Evolutionary conservation across 1,284 basidiomycete genomes (phyloP).

Genomic region (Boletus austroedulis): DNA sequence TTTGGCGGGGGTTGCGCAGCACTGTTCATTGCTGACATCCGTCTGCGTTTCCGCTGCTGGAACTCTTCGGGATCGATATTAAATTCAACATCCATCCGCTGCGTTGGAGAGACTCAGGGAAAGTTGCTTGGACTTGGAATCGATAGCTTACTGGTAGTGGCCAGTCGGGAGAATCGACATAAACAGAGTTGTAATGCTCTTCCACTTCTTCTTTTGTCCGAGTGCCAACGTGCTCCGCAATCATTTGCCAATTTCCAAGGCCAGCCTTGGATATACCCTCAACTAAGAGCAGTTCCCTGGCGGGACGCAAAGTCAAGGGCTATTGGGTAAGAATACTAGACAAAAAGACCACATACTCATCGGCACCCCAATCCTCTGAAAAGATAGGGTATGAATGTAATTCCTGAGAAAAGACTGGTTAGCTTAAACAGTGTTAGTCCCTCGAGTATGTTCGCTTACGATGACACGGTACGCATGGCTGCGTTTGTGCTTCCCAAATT

Average conservation of each 20-base stretch:
- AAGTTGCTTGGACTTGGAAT: not conserved
- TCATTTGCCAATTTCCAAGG: constrained; percentile 96
- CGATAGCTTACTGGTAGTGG: constrained; percentile 65
- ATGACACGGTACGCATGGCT: constrained; percentile 93
- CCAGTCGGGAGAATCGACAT: constrained; percentile 76
- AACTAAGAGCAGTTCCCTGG: constrained; percentile 84
- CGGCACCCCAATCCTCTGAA: constrained; percentile 94
- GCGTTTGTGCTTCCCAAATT: constrained; percentile 84
- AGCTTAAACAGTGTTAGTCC: constrained; percentile 2
- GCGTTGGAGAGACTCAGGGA: not conserved
- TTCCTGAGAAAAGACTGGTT: constrained; percentile 55
- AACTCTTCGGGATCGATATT: constrained; percentile 79
- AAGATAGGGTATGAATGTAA: constrained; percentile 97
- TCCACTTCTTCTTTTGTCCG: constrained; percentile 94
- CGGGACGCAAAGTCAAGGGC: constrained; percentile 3
- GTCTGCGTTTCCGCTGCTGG: constrained; percentile 80
- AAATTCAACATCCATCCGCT: constrained; percentile 64
- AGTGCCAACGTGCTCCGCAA: constrained; percentile 94
- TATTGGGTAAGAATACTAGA: too few relatives aligned
- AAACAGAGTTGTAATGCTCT: constrained; percentile 83
- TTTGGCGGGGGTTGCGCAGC: constrained; percentile 57
- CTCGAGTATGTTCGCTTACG: constrained; percentile 44
- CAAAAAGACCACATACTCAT: constrained; percentile 64
- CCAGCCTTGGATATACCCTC: constrained; percentile 90
- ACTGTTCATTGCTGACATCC: constrained; percentile 69